Evolutionary conservation across 2,329 filamentous ascomycete genomes (phyloP), one percentile per base, ranked within the genome.

Genomic region (Incumbomyces delicatus): DNA sequence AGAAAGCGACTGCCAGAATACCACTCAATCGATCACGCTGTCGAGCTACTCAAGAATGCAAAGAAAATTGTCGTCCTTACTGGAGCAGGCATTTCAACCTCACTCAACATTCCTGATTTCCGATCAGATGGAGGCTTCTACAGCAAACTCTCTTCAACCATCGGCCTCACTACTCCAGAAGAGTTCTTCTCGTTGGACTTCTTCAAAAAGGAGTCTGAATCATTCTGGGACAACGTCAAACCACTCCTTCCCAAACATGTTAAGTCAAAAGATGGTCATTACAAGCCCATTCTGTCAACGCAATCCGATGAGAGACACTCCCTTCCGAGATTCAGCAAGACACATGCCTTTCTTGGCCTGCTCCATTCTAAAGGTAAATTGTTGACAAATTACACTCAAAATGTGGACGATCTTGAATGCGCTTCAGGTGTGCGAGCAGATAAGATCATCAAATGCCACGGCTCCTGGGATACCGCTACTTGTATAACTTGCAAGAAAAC

Each of bases 361-460:
- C 76, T 98, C 31, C 86, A 98, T 65, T 77, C 90, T 56, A 85
- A 88, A 64, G 81, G 78, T 54, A 95, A 95, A 65, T 77, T 98
- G 6, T 77, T 95, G 50, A 96, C 89, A 35, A 95, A 96, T 68
- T 98, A 95, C 70, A 94, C 92, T 0, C 92, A 98, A 63, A 98
- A 98, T 65, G 96, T 98, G 60, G 92, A 98, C 71, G 95, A 95
- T 58, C 80, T 95, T 43, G 90, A 98, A 65, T 77, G 81, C 51
- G 81, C 85, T 59, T 90, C 90, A 0, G 92, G 92, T 17, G 86
- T 98, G 50, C 67, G 73, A 17, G 75, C 79, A 1, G 81, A 86
- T 30, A 94, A 92, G 61, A 75, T 96, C 14, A 83, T 98, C 22
- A 90, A 98, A 66, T 96, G 92, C 63, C 92, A 98, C 62, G 92